These are phyloP conservation scores for Coleophoma crateriformis DNA, from an alignment of 2,329 filamentous ascomycete genomes.

Conservation along the genomic window DNA sequence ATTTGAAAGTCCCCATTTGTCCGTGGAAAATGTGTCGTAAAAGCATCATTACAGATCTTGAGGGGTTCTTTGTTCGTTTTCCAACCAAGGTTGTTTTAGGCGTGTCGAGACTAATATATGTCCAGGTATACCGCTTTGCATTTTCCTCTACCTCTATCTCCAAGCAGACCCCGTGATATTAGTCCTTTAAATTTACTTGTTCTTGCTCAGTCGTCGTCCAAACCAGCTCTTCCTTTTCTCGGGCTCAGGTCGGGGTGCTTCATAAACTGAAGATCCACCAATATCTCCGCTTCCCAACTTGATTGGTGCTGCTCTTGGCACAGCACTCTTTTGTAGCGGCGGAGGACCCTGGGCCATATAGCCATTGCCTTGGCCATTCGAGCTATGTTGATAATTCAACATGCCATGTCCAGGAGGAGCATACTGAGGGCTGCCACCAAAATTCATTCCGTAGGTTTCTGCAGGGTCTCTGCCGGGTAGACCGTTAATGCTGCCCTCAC, in stretches of 20 bases:
- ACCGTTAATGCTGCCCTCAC: constrained; percentile 67
- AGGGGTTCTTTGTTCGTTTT: background rate
- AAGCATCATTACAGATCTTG: too few species aligned
- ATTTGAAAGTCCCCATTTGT: background rate
- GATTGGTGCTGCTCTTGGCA: constrained; percentile 22
- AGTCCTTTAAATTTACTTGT: constrained; percentile 23
- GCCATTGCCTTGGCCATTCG: constrained; percentile 14
- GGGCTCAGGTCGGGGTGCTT: constrained; percentile 9
- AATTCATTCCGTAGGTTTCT: constrained; percentile 54
- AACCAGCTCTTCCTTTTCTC: constrained; percentile 93
- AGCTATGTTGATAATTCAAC: constrained; percentile 26
- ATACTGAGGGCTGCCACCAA: constrained; percentile 35
- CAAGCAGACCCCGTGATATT: constrained; percentile 1
- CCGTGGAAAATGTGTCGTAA: too few species aligned
- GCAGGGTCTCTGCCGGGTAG: constrained; percentile 48
- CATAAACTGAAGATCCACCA: constrained; percentile 6
- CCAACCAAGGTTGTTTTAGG: constrained; percentile 1
- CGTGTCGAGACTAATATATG: background rate
- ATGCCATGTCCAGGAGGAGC: constrained; percentile 29
- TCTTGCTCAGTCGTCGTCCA: constrained; percentile 71
- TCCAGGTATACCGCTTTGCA: background rate
- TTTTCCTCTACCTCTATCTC: background rate
- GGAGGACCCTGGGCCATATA: constrained; percentile 14
- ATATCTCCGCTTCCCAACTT: constrained; percentile 21
- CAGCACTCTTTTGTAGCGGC: constrained; percentile 11